phyloP scores from a whole-genome alignment of 768 basidiomycete species.

The Agrocybe pediades region DNA sequence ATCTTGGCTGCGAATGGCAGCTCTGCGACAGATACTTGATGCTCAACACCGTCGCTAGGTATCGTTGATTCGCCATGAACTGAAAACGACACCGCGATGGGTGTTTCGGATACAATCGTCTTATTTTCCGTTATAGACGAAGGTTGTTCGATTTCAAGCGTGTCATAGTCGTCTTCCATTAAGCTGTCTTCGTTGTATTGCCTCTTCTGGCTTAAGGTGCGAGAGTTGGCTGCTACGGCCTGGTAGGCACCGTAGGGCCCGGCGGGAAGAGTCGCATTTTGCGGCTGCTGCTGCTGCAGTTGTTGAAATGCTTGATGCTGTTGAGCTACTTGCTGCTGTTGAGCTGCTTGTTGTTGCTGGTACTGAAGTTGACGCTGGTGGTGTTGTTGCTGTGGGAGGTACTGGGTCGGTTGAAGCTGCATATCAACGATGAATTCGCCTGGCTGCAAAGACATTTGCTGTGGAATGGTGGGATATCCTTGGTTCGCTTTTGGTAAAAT shows the following conservation, averaged over 20 bases:
- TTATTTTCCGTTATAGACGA: conserved; percentile 31
- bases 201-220: neutral
- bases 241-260: neutral
- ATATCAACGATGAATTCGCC: neutral
- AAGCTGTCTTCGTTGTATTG: too few relatives aligned
- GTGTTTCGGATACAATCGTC: conserved; percentile 52
- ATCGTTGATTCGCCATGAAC: conserved; percentile 53
- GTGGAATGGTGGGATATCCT: neutral
- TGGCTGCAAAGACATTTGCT: conserved; percentile 1
- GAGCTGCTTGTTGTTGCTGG: conserved; percentile 3
- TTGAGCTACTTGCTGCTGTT: neutral
- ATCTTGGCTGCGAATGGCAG: conserved; percentile 47
- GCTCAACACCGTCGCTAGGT: conserved; percentile 54
- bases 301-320: neutral
- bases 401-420: too few relatives aligned
- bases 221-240: neutral
- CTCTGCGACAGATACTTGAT: conserved; percentile 54
- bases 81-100: conserved; percentile 51
- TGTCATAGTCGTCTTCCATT: conserved; percentile 22
- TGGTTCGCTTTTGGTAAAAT: conserved; percentile 20
- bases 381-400: too few relatives aligned
- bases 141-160: conserved; percentile 31
- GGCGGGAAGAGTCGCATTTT: conserved; percentile 3
- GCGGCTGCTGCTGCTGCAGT: conserved; percentile 16
- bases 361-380: neutral